phyloP scores from a whole-genome alignment of 768 basidiomycete species.

The Multifurca ochricompacta region DNA sequence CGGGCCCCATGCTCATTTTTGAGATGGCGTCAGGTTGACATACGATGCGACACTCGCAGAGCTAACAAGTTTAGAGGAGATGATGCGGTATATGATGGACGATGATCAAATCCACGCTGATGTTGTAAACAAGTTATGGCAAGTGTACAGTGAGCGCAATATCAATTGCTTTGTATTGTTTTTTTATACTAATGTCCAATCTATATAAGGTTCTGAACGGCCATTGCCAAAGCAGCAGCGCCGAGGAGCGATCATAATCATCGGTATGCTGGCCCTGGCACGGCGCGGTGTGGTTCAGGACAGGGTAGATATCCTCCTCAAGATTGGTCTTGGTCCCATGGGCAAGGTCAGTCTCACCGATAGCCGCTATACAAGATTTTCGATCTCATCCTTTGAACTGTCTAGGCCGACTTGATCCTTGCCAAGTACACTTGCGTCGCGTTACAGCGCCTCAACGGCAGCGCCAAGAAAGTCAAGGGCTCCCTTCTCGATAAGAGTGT shows the following conservation, averaged over 20 bases:
- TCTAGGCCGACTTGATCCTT: conserved; percentile 76
- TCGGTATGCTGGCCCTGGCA: conserved; percentile 95
- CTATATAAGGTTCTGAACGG: conserved; percentile 56
- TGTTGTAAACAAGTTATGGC: conserved; percentile 89
- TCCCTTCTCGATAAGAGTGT: conserved; percentile 82
- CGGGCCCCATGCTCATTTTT: background rate
- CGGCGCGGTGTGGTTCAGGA: conserved; percentile 71
- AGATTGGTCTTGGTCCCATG: conserved; percentile 74
- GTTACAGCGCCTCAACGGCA: conserved; percentile 85
- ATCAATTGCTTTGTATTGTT: background rate
- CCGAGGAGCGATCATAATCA: conserved; percentile 89
- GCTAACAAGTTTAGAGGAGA: conserved; percentile 90
- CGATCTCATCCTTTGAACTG: background rate
- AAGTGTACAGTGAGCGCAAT: conserved; percentile 73
- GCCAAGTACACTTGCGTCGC: conserved; percentile 93
- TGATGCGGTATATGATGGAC: conserved; percentile 95
- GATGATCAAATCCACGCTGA: conserved; percentile 77
- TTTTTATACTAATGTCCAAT: background rate
- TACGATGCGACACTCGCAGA: conserved; percentile 91
- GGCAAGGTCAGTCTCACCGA: conserved; percentile 54
- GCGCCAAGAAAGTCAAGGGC: conserved; percentile 96
- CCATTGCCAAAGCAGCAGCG: conserved; percentile 76
- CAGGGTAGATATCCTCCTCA: conserved; percentile 75
- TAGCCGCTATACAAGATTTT: background rate
- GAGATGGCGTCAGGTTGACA: conserved; percentile 52